phyloP scores from a whole-genome alignment of 768 basidiomycete genomes.

The Steccherinum ochraceum region DNA sequence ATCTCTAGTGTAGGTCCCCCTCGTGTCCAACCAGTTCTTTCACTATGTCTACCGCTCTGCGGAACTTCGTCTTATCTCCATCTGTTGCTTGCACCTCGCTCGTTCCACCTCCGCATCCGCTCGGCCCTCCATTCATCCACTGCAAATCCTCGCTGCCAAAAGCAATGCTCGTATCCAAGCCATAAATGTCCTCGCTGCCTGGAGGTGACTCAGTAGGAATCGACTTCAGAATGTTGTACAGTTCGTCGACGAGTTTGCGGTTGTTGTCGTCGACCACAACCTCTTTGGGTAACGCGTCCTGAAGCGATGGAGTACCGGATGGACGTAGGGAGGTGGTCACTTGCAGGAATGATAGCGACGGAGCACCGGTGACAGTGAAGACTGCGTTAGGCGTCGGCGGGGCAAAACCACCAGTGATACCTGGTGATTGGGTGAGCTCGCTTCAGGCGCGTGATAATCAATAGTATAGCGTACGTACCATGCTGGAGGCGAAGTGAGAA shows the following conservation, averaged over 20 bases:
- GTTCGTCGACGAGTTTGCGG: constrained; percentile 44
- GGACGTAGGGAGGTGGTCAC: constrained; percentile 44
- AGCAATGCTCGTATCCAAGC: constrained; percentile 57
- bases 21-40: constrained; percentile 32
- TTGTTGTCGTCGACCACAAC: constrained; percentile 30
- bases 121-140: constrained; percentile 59
- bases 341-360: constrained; percentile 30
- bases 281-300: constrained; percentile 36
- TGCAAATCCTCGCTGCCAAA: constrained; percentile 49
- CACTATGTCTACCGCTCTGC: constrained; percentile 64
- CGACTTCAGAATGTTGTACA: constrained; percentile 51
- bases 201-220: constrained; percentile 51
- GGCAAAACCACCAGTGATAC: constrained; percentile 71
- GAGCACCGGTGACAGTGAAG: constrained; percentile 42
- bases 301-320: constrained; percentile 38
- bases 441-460: background rate
- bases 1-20: too few relatives aligned
- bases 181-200: constrained; percentile 70
- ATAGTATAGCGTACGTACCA: constrained; percentile 30
- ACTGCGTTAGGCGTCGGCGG: constrained; percentile 57
- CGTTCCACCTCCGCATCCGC: constrained; percentile 50
- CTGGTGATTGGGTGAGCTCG: constrained; percentile 28
- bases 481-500: constrained; percentile 57
- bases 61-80: constrained; percentile 63
- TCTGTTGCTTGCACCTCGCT: constrained; percentile 45